Conservation (phyloP, 2,329 filamentous ascomycete genomes). For the Lachnellula occidentalis region DNA sequence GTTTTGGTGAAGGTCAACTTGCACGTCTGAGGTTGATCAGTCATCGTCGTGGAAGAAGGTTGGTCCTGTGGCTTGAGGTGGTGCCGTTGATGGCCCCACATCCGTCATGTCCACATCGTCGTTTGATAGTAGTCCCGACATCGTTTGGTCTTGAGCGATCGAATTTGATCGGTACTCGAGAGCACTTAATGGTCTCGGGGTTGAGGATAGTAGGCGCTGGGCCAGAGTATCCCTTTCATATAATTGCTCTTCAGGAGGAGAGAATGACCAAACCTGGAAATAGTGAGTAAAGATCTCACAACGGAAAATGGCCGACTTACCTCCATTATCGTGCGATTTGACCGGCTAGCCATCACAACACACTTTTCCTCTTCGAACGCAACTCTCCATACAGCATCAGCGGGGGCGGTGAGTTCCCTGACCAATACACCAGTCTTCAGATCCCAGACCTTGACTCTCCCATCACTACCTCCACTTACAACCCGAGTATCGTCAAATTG, state of each 20-base stretch:
- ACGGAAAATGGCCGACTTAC: slow-evolving; percentile 47
- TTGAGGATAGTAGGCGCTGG: slow-evolving; percentile 22
- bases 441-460: slow-evolving; percentile 98
- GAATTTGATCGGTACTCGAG: slow-evolving; percentile 25
- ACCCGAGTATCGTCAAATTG: slow-evolving; percentile 96
- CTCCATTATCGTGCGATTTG: slow-evolving; percentile 92
- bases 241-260: slow-evolving; percentile 69
- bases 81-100: slow-evolving; percentile 27
- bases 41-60: slow-evolving; percentile 31
- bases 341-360: slow-evolving; percentile 85
- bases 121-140: slow-evolving; percentile 18
- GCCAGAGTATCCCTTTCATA: slow-evolving; percentile 32
- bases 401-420: slow-evolving; percentile 82
- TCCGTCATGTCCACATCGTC: slow-evolving; percentile 29
- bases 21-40: slow-evolving; percentile 3
- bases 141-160: slow-evolving; percentile 23
- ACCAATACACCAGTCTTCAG: slow-evolving; percentile 86
- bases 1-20: not conserved
- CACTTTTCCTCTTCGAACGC: slow-evolving; percentile 98
- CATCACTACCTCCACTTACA: slow-evolving; percentile 92
- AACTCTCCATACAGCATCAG: slow-evolving; percentile 94
- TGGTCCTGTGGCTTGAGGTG: slow-evolving; percentile 23
- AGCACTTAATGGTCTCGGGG: slow-evolving; percentile 28
- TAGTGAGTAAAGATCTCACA: slow-evolving; percentile 27
- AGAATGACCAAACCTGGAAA: slow-evolving; percentile 84